Conservation (phyloP, 1,284 basidiomycete genomes). For the Leccinum holopus region DNA sequence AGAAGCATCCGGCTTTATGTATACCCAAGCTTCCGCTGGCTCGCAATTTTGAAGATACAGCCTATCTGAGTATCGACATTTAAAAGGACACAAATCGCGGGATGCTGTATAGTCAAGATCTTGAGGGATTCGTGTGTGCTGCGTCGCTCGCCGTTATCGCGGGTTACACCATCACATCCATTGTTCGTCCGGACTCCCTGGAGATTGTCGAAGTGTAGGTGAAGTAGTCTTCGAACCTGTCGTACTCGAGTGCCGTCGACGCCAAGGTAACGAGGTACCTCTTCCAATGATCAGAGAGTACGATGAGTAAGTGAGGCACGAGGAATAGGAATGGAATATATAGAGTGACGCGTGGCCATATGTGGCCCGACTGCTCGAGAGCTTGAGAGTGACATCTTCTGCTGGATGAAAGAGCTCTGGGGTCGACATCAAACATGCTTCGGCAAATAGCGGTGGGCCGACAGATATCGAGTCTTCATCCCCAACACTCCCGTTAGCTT, state of each 20-base stretch:
- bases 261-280: background rate
- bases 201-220: constrained; percentile 16
- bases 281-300: background rate
- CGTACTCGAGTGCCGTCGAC: constrained; percentile 30
- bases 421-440: constrained; percentile 39
- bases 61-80: too few relatives aligned
- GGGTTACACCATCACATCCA: too few relatives aligned
- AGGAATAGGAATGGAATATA: background rate
- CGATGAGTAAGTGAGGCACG: background rate
- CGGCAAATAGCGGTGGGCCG: constrained; percentile 40
- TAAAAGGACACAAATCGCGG: too few relatives aligned
- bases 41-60: too few relatives aligned
- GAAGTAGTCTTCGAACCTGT: constrained; percentile 25
- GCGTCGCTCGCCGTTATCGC: too few relatives aligned
- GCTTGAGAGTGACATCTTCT: constrained; percentile 30
- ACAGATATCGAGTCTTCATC: constrained; percentile 23
- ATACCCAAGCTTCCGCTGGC: too few relatives aligned
- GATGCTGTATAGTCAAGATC: too few relatives aligned
- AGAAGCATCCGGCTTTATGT: too few relatives aligned
- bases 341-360: constrained; percentile 23
- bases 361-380: constrained; percentile 20
- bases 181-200: too few relatives aligned
- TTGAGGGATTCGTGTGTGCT: too few relatives aligned
- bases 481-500: constrained; percentile 23
- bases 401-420: constrained; percentile 20